Conservation (phyloP, 495 filamentous ascomycete species). For the Neurospora pannonica region DNA sequence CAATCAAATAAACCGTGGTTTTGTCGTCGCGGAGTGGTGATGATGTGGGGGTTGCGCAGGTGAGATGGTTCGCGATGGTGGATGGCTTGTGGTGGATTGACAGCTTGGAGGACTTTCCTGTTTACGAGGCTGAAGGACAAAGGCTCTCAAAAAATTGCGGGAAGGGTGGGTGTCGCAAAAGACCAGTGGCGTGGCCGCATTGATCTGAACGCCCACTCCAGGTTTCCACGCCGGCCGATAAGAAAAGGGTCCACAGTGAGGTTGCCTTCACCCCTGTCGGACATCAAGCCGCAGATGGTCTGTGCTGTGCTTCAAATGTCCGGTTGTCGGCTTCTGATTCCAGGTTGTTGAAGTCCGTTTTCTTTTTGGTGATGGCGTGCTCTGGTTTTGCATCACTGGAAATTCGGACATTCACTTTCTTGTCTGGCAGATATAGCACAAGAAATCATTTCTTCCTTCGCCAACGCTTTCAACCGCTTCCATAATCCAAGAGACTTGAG, state of each 20-base stretch:
- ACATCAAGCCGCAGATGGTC: background rate
- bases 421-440: background rate
- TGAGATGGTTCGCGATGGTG: background rate
- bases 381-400: background rate
- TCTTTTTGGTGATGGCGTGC: background rate
- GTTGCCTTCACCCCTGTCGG: background rate
- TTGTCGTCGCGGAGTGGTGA: slow-evolving; percentile 2
- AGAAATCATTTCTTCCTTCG: background rate
- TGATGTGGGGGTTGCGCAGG: background rate
- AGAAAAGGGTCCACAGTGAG: background rate
- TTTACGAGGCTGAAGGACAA: slow-evolving; percentile 7
- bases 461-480: background rate
- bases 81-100: background rate
- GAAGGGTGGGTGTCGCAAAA: background rate
- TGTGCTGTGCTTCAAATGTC: background rate
- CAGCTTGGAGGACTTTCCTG: slow-evolving; percentile 6
- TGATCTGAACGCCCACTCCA: background rate
- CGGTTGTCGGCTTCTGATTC: background rate
- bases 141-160: slow-evolving; percentile 14
- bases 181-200: background rate
- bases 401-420: background rate
- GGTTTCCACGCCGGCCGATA: background rate
- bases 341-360: background rate
- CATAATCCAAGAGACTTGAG: background rate
- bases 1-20: background rate